phyloP scores from a whole-genome alignment of 1,284 basidiomycete genomes.

The Ustilago loliicola region DNA sequence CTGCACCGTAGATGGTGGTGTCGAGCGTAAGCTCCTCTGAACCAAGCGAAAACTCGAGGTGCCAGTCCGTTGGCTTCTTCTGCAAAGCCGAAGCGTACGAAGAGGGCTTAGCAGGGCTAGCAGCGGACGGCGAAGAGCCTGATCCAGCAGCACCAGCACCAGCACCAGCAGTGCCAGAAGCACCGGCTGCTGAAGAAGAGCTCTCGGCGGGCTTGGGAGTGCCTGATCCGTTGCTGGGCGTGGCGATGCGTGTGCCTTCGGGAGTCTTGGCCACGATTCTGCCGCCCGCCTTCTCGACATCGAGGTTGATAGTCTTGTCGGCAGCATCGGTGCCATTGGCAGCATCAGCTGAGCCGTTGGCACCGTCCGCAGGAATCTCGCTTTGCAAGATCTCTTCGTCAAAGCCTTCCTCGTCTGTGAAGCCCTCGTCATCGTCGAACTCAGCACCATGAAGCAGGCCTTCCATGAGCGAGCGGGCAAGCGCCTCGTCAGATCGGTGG shows the following conservation, averaged over 20 bases:
- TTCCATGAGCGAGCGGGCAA: slow-evolving; percentile 59
- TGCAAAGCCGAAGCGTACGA: slow-evolving; percentile 96
- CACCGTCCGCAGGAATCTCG: slow-evolving; percentile 52
- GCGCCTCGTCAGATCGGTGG: slow-evolving; percentile 48
- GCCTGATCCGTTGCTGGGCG: slow-evolving; percentile 76
- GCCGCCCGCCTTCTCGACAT: slow-evolving; percentile 59
- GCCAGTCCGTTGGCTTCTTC: slow-evolving; percentile 92
- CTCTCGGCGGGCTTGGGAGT: slow-evolving; percentile 47
- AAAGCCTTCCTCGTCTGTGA: slow-evolving; percentile 60
- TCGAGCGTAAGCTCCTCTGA: slow-evolving; percentile 84
- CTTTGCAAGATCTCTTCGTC: slow-evolving; percentile 62
- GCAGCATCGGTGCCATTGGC: slow-evolving; percentile 28
- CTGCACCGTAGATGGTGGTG: slow-evolving; percentile 93
- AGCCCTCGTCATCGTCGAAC: slow-evolving; percentile 58
- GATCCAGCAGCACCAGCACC: slow-evolving; percentile 14
- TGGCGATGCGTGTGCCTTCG: slow-evolving; percentile 91
- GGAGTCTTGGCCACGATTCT: slow-evolving; percentile 95
- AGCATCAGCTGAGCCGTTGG: slow-evolving; percentile 14
- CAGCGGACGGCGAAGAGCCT: slow-evolving; percentile 36
- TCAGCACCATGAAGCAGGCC: slow-evolving; percentile 55
- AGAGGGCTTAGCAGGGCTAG: slow-evolving; percentile 61
- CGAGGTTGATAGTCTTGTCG: slow-evolving; percentile 63
- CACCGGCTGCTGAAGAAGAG: slow-evolving; percentile 64
- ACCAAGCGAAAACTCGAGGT: slow-evolving; percentile 93
- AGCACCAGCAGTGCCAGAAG: slow-evolving; percentile 69